These are phyloP conservation scores for Oryza punctata DNA, from an alignment of 176 grass and related monocot species.

Conservation along the genomic window DNA sequence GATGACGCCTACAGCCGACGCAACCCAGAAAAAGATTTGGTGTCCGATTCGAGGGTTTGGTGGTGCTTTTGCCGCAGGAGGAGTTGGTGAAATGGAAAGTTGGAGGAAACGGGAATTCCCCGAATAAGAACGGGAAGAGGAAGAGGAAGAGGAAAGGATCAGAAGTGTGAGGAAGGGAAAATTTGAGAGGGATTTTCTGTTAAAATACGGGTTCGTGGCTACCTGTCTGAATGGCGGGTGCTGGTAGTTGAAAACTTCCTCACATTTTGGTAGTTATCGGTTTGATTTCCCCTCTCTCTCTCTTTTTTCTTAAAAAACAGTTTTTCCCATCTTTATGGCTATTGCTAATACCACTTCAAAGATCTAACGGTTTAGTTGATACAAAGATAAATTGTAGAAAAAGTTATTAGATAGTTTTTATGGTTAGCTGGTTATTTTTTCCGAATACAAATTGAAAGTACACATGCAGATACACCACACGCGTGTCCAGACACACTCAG, in stretches of 20 bases:
- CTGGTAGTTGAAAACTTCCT: constrained; percentile 43
- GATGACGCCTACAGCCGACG: constrained; percentile 10
- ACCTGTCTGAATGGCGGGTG: constrained; percentile 33
- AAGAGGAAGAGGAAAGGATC: constrained; percentile 32
- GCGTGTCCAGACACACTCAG: no score
- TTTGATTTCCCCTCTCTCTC: background rate
- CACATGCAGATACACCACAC: no score
- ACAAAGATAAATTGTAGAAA: no score
- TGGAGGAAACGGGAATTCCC: constrained; percentile 14
- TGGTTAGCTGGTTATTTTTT: no score
- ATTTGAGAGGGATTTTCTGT: constrained; percentile 19
- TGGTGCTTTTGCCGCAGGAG: constrained; percentile 14
- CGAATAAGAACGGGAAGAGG: constrained; percentile 18
- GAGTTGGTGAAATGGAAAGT: constrained; percentile 30
- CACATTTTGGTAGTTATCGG: background rate
- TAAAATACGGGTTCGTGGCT: constrained; percentile 43
- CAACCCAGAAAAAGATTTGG: constrained; percentile 23
- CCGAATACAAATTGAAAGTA: no score
- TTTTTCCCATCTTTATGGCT: no score
- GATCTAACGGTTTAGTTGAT: no score
- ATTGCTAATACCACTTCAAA: no score
- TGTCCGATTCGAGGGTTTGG: background rate
- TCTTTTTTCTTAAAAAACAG: background rate
- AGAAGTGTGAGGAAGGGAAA: background rate
- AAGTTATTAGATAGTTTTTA: no score